Conservation (phyloP, 495 filamentous ascomycete genomes). For the Penicillium bovifimosum region DNA sequence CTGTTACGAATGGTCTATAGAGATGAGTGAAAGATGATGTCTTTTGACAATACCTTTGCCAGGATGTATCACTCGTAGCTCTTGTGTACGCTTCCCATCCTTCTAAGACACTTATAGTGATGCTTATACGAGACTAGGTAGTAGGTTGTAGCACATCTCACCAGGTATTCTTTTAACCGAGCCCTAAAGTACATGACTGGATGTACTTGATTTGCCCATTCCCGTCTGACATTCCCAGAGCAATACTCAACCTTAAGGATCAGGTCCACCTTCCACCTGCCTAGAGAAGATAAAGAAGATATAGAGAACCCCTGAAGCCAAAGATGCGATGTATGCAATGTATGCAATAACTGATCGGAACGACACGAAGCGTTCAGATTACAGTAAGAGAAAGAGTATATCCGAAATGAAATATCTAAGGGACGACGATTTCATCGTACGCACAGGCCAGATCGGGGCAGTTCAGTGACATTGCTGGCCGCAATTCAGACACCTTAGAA, state of each 20-base stretch:
- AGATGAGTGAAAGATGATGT: constrained; percentile 36
- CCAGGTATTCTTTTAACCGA: too few species aligned
- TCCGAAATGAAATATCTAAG: too few species aligned
- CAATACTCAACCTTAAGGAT: background rate
- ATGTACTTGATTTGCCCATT: background rate
- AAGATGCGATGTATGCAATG: too few species aligned
- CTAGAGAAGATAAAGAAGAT: background rate
- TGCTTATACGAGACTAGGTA: too few species aligned
- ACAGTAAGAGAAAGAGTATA: background rate
- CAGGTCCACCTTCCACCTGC: background rate
- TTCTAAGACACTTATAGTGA: too few species aligned
- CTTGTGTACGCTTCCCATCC: too few species aligned
- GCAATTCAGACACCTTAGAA: background rate
- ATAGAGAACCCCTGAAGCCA: too few species aligned
- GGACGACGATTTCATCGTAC: too few species aligned
- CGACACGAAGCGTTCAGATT: background rate
- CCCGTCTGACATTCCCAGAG: too few species aligned
- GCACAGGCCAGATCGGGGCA: too few species aligned
- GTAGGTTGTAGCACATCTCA: too few species aligned
- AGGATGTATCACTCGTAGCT: background rate
- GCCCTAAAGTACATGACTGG: background rate
- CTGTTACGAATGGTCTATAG: constrained; percentile 48
- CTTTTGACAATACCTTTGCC: constrained; percentile 1
- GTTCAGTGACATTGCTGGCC: background rate
- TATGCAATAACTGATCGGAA: too few species aligned